These are phyloP conservation scores for Apiospora marii DNA, from an alignment of 2,329 filamentous ascomycete species.

Conservation along the genomic window DNA sequence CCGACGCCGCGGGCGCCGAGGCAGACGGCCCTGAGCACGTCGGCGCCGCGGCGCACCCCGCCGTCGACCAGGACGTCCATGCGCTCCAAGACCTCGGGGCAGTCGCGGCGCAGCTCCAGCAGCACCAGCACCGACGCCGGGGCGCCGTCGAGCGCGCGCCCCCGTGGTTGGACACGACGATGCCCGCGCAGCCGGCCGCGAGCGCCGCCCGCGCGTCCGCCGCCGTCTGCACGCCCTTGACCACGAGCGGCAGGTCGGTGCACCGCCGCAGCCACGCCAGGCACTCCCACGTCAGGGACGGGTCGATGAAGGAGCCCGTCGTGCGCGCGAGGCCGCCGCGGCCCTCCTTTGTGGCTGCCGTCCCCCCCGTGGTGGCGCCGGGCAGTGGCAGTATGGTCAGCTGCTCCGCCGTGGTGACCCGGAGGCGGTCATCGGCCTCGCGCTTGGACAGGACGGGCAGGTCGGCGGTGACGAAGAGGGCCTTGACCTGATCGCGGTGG, in stretches of 20 bases:
- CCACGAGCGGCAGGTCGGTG: conserved; percentile 62
- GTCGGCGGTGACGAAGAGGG: conserved; percentile 67
- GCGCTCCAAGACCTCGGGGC: conserved; percentile 64
- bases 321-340: conserved; percentile 62
- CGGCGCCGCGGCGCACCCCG: conserved; percentile 69
- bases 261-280: conserved; percentile 69
- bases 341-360: conserved; percentile 57
- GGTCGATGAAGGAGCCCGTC: conserved; percentile 65
- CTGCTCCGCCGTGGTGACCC: conserved; percentile 50
- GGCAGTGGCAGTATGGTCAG: no score
- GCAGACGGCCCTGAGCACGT: conserved; percentile 72
- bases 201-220: conserved; percentile 68
- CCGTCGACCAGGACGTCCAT: conserved; percentile 72
- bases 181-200: conserved; percentile 68
- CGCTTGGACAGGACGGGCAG: conserved; percentile 64
- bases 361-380: no score
- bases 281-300: conserved; percentile 68
- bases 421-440: conserved; percentile 54
- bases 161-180: conserved; percentile 76
- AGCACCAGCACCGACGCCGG: conserved; percentile 65
- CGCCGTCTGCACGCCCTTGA: conserved; percentile 76
- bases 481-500: conserved; percentile 61
- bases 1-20: conserved; percentile 71
- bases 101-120: conserved; percentile 68
- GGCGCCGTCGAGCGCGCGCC: conserved; percentile 62